phyloP scores from a whole-genome alignment of 352 stramenopile species.

The Elongisporangium prolatum region DNA sequence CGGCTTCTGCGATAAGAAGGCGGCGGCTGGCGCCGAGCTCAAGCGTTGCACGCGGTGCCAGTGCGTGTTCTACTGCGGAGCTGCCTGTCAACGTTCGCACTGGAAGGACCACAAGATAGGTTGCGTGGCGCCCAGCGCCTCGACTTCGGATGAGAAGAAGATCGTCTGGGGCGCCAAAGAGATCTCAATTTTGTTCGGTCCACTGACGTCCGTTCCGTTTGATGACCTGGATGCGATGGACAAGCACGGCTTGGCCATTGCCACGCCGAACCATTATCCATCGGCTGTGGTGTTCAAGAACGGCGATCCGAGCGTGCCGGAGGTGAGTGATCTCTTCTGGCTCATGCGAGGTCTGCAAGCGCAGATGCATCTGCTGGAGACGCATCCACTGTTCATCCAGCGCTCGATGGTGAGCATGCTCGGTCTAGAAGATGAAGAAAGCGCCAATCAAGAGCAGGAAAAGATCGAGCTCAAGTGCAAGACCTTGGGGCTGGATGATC shows the following conservation, averaged over 20 bases:
- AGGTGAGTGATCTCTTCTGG: conserved; percentile 63
- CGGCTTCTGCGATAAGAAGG: conserved; percentile 76
- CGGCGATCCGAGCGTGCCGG: conserved; percentile 59
- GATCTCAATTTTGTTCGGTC: conserved; percentile 75
- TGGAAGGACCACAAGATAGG: conserved; percentile 85
- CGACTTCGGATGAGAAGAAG: conserved; percentile 28
- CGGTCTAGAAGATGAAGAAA: conserved; percentile 38
- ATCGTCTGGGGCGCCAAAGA: conserved; percentile 79
- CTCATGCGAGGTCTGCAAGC: conserved; percentile 60
- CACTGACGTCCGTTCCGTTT: conserved; percentile 67
- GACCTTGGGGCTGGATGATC: conserved; percentile 53
- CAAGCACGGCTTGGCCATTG: conserved; percentile 46
- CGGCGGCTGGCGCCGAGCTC: conserved; percentile 41
- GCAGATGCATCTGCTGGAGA: conserved; percentile 60
- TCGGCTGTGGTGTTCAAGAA: conserved; percentile 68
- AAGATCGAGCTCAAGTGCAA: conserved; percentile 60
- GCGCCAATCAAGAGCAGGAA: conserved; percentile 23
- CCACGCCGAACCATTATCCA: conserved; percentile 42
- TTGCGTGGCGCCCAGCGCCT: conserved; percentile 38
- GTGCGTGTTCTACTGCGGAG: conserved; percentile 81
- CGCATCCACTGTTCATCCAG: conserved; percentile 72
- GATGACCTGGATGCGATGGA: conserved; percentile 73
- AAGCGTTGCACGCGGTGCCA: conserved; percentile 83
- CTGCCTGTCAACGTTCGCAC: conserved; percentile 63
- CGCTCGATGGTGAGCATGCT: conserved; percentile 55